Evolutionary conservation across 2,329 filamentous ascomycete species (phyloP), one percentile per base, ranked within the genome.

Genomic region (Dactylellina cionopaga): DNA sequence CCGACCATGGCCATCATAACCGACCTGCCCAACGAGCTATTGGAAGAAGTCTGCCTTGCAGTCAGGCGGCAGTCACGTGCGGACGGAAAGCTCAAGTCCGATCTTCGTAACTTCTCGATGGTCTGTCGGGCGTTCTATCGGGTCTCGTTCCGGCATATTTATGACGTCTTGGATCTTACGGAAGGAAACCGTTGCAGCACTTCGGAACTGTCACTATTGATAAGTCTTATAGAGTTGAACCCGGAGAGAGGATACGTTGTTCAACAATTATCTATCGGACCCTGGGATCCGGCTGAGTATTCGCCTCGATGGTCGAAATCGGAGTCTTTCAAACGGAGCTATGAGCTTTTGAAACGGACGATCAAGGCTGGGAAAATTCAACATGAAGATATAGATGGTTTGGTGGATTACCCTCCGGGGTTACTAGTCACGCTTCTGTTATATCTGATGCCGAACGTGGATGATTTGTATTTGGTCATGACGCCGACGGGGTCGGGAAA

Each of bases 111-210:
- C 24, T 62, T 70, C 22, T 56, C 54, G 2, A 47, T 39, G 24
- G 43, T 44, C 7, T 70, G 65, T 11, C 46, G 49, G 13, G 17
- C 47, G 5, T 70, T 70, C 15, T 70, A 70, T 15, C 39, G 33
- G 3, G 56, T 70, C 17, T 37, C 65, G 0, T 70, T 70, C 13
- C 37, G 65, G 15, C 49, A 56, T 19, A 54, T 70, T n/a, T 54
- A 70, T 11, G 39, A 52, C 10, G 29, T 55, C 7, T 33, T 46
- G 5, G 56, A 63, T 13, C 31, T 62, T 19, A 46, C 49, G 10
- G 41, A 63, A 22, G 35, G 35, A 15, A 51, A 37, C 10, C 11
- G 44, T 2, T 66, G 52, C 24, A 51, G 37, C 2, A 19, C 2
- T 1, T 7, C 15, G 5, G 49, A 41, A 27, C 2, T 70, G 27